Evolutionary conservation across 2,329 filamentous ascomycete genomes (phyloP), one percentile per base, ranked within the genome.

Genomic region (Penicillium italicum): DNA sequence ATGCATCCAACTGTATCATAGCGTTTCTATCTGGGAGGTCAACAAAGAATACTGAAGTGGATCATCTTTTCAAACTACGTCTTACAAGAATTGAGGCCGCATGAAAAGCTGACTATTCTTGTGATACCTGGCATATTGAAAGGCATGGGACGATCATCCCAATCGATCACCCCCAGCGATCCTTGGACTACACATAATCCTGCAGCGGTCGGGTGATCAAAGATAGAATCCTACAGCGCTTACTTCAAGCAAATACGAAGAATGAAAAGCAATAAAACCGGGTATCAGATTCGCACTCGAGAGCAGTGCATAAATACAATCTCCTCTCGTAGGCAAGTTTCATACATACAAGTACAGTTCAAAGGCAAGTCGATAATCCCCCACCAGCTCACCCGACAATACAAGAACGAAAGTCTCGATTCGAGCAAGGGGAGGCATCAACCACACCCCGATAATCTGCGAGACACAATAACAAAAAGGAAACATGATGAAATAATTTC

Each of bases 231-330:
- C 6, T 26, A 33, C 6, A 26, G 8, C 9, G 16, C 34, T 43
- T 20, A 44, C 16, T 16, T 14, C 7, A 30, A 18, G 37, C 11
- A 20, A 16, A 41, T 33, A 20, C 28, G 9, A 31, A 28, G 4
- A 40, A 33, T 30, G 20, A 24, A 47, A 36, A 48, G 5, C 24
- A 48, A 44, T 8, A 49, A 53, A 50, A 24, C 34, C 38, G 60
- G 60, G 60, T 62, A 62, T 62, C 60, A 61, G 57, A 44, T 59
- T 59, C 48, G 45, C 58, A 54, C 51, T 48, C 45, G 50, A 57
- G 30, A 40, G 40, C 37, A 61, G 28, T 44, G 42, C 51, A 40
- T 53, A 53, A 45, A 56, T 58, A 60, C 42, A 46, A 43, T 31
- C 40, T 49, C 43, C 40, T 49, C 43, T 53, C 33, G 28, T 47